Evolutionary conservation across 164 flowering plant genomes (phyloP), one percentile per base, ranked within the genome.

Genomic region (Umbellularia californica): DNA sequence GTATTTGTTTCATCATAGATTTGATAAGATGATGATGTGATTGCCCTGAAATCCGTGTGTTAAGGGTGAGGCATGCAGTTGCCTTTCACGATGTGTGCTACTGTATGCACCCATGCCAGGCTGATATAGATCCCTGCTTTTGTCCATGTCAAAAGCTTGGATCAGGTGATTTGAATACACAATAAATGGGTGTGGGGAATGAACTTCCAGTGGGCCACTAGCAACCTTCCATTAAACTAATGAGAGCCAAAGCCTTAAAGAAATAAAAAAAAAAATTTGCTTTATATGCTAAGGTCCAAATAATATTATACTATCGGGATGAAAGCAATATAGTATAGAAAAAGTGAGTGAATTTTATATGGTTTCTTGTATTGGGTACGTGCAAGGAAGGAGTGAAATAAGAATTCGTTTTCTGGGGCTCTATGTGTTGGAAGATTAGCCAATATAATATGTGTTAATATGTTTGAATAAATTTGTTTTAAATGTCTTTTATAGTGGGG

Each of bases 141-240:
- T 74, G 65, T 74, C 71, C 7, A 55, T 58, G 13, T 20, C 50
- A 35, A 30, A 24, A 68, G 67, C 67, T 75, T 69, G 77, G 77
- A 75, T 75, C 77, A 58, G 68, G 65, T 30, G 71, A 67, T 74
- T 74, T 74, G 50, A 73, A 73, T 73, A 73, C 3, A 51, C 2
- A 3, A 24, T 27, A 33, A 15, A 35, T 13, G 19, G n/a, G 74
- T 14, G 68, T 25, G 6, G 35, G 19, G 52, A 67, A 67, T 52
- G 65, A 68, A 74, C 76, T 68, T 74, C 62, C 69, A 14, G 33
- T 58, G 58, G 68, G 33, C 35, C 71, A 73, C 24, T 41, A 9
- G 50, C 30, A 28, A 70, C 65, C 11, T 52, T 63, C 30, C 47
- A 23, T 27, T 65, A 69, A 69, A 9, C 55, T 14, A n/a, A 50